These are phyloP conservation scores for Salix exigua DNA, from an alignment of 345 rosid genomes.

Conservation along the genomic window DNA sequence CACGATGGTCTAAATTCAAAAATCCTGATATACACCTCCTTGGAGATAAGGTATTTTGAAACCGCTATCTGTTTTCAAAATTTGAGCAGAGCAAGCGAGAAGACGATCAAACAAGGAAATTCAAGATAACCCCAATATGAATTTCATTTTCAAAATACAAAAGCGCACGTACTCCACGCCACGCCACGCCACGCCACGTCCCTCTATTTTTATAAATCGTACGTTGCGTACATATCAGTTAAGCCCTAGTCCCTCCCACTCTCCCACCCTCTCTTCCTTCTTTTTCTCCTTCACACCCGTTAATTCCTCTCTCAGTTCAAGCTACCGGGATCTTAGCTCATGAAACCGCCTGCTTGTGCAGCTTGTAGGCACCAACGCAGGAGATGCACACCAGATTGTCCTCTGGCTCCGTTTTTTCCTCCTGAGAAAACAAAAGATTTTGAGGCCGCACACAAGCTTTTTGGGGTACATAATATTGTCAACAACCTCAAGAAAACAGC, in stretches of 20 bases:
- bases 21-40: not conserved
- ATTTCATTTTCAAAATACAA: not conserved
- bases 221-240: not conserved
- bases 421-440: conserved; percentile 22
- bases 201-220: not conserved
- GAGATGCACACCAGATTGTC: conserved; percentile 35
- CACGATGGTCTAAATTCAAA: not conserved
- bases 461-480: conserved; percentile 40
- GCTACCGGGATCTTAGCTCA: not conserved
- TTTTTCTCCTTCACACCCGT: not conserved
- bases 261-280: not conserved
- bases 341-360: conserved; percentile 35
- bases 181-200: not conserved
- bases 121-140: not conserved
- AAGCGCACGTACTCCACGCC: not conserved
- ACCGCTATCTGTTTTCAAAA: not conserved
- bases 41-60: not conserved
- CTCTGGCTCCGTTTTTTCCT: conserved; percentile 45
- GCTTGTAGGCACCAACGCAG: conserved; percentile 44
- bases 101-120: not conserved
- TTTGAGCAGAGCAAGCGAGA: not conserved
- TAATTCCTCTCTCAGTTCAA: not conserved
- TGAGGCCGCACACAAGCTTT: conserved; percentile 37
- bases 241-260: not conserved
- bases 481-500: conserved; percentile 13